Conservation (phyloP, 164 flowering plant species). For the Vitis cinerea region DNA sequence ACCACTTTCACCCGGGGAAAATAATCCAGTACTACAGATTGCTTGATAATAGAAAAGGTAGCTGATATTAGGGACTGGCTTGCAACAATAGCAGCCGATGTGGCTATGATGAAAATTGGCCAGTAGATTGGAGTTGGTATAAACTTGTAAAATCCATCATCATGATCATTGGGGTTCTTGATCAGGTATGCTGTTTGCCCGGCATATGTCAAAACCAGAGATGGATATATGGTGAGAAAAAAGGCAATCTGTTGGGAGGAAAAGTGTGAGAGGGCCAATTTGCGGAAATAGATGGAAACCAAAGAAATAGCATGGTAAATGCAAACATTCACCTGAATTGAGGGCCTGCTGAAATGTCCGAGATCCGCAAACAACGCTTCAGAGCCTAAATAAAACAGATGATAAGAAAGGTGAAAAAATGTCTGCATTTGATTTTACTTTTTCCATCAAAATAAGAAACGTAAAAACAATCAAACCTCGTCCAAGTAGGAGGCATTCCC, state of each 20-base stretch:
- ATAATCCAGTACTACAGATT: slow-evolving; percentile 76
- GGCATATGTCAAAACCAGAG: slow-evolving; percentile 76
- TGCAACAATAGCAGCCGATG: slow-evolving; percentile 79
- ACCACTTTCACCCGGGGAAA: slow-evolving; percentile 85
- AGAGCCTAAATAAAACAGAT: slow-evolving; percentile 49
- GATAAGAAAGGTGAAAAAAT: background rate
- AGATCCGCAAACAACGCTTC: slow-evolving; percentile 92
- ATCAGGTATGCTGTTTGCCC: slow-evolving; percentile 92
- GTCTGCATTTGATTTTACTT: background rate
- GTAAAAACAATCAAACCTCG: too few species aligned
- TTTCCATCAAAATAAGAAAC: too few species aligned
- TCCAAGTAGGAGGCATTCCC: too few species aligned
- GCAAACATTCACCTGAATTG: slow-evolving; percentile 61
- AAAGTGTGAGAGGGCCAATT: slow-evolving; percentile 7
- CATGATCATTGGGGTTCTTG: slow-evolving; percentile 61
- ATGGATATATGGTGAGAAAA: slow-evolving; percentile 74
- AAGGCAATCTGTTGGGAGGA: slow-evolving; percentile 64
- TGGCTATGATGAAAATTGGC: slow-evolving; percentile 73
- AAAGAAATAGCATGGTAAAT: background rate
- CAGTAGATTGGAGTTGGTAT: slow-evolving; percentile 65
- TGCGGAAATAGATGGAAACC: background rate
- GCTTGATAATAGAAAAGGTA: slow-evolving; percentile 88
- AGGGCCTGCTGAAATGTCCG: slow-evolving; percentile 71
- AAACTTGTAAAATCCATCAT: slow-evolving; percentile 83
- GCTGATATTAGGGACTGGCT: slow-evolving; percentile 90